A percentile compares a stretch with the other conserved stretches of the same genome.
These are phyloP conservation scores for Chaetomium strumarium DNA, from an alignment of 2,329 filamentous ascomycete species.

Conservation along the genomic window DNA sequence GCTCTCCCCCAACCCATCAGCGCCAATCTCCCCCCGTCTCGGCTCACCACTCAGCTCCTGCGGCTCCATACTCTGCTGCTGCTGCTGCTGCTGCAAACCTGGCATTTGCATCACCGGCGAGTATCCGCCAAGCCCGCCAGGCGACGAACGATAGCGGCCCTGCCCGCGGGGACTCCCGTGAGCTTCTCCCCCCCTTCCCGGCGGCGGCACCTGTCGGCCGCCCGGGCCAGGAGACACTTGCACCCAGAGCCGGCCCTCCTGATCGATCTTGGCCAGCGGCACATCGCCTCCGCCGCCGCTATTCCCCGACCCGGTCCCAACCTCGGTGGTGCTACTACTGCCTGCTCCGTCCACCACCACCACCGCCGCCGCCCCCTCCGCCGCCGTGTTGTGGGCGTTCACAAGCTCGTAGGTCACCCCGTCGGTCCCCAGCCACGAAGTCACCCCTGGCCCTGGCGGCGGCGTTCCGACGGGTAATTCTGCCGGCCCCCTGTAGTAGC, in stretches of 20 bases:
- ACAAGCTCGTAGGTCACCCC: conserved; percentile 17
- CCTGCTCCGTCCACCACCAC: background rate
- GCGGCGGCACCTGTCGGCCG: background rate
- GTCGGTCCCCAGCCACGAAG: conserved; percentile 9
- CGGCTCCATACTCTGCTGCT: background rate
- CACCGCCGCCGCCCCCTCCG: background rate
- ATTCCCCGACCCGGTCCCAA: background rate
- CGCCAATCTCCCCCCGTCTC: background rate
- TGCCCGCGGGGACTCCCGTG: background rate
- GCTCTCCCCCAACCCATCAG: background rate
- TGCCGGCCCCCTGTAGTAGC: background rate
- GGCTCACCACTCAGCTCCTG: conserved; percentile 17
- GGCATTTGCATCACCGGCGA: background rate
- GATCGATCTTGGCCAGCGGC: conserved; percentile 19
- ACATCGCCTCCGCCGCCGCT: background rate
- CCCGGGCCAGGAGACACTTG: conserved; percentile 10
- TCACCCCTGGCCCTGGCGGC: background rate
- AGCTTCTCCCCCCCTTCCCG: background rate
- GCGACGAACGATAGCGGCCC: background rate
- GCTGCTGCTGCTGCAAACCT: background rate
- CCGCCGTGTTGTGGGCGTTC: background rate
- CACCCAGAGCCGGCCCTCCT: conserved; percentile 22
- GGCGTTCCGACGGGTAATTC: conserved; percentile 9
- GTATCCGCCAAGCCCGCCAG: background rate
- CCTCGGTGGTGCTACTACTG: background rate